Evolutionary conservation across 2,329 filamentous ascomycete genomes (phyloP).

Genomic region (Torrubiellomyces zombiae): DNA sequence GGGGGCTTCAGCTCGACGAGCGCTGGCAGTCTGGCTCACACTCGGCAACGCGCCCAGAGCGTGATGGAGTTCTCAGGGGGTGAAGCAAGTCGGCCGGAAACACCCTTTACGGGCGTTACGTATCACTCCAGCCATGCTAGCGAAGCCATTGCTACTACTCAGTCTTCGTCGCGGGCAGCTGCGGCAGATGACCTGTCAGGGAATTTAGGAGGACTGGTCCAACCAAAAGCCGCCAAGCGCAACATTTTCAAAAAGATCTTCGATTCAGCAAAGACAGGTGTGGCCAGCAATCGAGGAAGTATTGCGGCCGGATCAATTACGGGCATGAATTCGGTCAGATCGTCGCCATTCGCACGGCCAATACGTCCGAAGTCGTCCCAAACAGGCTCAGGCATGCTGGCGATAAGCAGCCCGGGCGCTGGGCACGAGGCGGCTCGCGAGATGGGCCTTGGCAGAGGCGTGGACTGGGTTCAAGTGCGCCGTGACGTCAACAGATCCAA

Average conservation of each 20-base stretch:
- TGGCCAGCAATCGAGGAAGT: conserved; percentile 74
- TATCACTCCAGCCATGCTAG: conserved; percentile 82
- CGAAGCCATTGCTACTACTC: conserved; percentile 21
- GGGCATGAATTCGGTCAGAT: conserved; percentile 26
- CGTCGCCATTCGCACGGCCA: conserved; percentile 25
- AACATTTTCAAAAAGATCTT: conserved; percentile 95
- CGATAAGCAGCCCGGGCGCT: conserved; percentile 17
- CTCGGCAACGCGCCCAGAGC: conserved; percentile 49
- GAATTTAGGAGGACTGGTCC: conserved; percentile 60
- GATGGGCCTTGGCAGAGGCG: conserved; percentile 44
- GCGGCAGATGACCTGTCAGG: conserved; percentile 49
- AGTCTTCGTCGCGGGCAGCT: conserved; percentile 49
- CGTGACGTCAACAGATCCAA: conserved; percentile 93
- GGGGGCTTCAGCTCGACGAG: conserved; percentile 88
- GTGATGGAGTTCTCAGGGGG: conserved; percentile 43
- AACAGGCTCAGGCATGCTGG: conserved; percentile 27
- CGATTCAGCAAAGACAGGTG: conserved; percentile 83
- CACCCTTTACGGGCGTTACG: conserved; percentile 60
- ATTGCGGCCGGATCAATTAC: conserved; percentile 41
- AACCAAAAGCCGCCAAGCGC: conserved; percentile 63
- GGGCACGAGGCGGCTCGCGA: conserved; percentile 45
- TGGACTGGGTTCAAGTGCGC: conserved; percentile 95
- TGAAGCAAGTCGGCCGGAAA: conserved; percentile 39
- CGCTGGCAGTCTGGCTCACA: conserved; percentile 78
- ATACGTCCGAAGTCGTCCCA: conserved; percentile 20